Evolutionary conservation across 192 early-diverging fungal genomes (phyloP).

Genomic region (Pilobolus umbonatus): DNA sequence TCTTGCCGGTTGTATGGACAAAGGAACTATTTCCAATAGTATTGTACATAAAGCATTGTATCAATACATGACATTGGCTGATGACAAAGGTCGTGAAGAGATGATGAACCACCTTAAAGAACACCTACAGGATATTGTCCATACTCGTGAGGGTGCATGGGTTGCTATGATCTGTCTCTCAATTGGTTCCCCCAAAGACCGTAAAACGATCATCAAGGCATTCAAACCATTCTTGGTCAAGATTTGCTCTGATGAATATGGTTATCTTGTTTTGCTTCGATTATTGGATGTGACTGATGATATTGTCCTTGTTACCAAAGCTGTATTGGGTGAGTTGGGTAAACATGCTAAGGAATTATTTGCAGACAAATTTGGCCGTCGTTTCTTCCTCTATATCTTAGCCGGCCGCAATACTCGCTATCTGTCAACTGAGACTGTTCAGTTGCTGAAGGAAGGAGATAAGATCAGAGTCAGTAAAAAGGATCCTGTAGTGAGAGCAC

Average conservation of each 20-base stretch:
- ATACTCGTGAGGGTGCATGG: constrained; percentile 88
- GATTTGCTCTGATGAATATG: constrained; percentile 87
- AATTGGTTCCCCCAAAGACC: constrained; percentile 80
- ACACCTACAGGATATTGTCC: constrained; percentile 79
- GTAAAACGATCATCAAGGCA: constrained; percentile 83
- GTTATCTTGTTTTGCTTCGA: constrained; percentile 77
- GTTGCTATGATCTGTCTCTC: constrained; percentile 80
- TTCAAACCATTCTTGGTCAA: constrained; percentile 77
- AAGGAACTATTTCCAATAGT: constrained; percentile 69
- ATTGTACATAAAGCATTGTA: constrained; percentile 85
- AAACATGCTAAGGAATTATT: constrained; percentile 47
- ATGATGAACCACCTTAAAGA: constrained; percentile 72
- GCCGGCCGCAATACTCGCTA: constrained; percentile 71
- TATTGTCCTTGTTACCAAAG: constrained; percentile 78
- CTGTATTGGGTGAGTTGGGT: constrained; percentile 57
- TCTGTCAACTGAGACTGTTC: constrained; percentile 64
- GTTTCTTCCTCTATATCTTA: constrained; percentile 78
- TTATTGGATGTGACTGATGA: constrained; percentile 90
- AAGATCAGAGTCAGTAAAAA: constrained; percentile 73
- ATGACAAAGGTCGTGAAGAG: constrained; percentile 54
- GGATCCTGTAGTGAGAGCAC: constrained; percentile 58
- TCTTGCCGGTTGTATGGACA: constrained; percentile 73
- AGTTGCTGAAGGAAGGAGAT: constrained; percentile 67
- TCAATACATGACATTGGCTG: constrained; percentile 73
- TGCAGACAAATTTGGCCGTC: constrained; percentile 69